Evolutionary conservation across 2,329 filamentous ascomycete genomes (phyloP).

Genomic region (Aureobasidium sp.): DNA sequence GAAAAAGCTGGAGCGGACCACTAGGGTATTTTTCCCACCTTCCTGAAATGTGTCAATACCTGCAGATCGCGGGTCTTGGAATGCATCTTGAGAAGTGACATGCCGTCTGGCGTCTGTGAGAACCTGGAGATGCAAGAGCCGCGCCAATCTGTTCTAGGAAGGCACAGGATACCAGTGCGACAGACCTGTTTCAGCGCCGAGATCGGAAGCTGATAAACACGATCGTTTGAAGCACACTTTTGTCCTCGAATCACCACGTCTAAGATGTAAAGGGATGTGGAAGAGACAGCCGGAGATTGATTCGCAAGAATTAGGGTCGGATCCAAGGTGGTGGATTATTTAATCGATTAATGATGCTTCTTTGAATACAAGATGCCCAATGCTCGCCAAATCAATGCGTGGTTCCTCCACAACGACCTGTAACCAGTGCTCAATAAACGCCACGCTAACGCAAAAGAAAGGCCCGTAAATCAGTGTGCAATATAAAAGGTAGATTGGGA

Average conservation of each 20-base stretch:
- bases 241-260: background rate
- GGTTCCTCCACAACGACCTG: background rate
- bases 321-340: background rate
- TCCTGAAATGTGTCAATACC: background rate
- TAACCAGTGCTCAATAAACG: conserved; percentile 2
- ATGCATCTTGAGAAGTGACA: background rate
- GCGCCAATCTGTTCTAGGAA: background rate
- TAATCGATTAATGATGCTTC: background rate
- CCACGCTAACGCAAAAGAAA: conserved; percentile 13
- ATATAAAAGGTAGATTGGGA: background rate
- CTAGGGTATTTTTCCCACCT: conserved; percentile 8
- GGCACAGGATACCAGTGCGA: background rate
- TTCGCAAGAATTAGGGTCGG: background rate
- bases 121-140: conserved; percentile 6
- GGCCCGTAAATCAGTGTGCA: background rate
- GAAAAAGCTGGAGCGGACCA: background rate
- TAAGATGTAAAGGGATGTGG: background rate
- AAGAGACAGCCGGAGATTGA: background rate
- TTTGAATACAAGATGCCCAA: background rate
- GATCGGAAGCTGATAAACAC: background rate
- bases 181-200: background rate
- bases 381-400: background rate
- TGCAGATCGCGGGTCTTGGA: background rate
- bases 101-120: background rate
- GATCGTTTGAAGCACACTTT: background rate